These are phyloP conservation scores for Logfia minima DNA, from an alignment of 129 eudicot genomes.

Conservation along the genomic window DNA sequence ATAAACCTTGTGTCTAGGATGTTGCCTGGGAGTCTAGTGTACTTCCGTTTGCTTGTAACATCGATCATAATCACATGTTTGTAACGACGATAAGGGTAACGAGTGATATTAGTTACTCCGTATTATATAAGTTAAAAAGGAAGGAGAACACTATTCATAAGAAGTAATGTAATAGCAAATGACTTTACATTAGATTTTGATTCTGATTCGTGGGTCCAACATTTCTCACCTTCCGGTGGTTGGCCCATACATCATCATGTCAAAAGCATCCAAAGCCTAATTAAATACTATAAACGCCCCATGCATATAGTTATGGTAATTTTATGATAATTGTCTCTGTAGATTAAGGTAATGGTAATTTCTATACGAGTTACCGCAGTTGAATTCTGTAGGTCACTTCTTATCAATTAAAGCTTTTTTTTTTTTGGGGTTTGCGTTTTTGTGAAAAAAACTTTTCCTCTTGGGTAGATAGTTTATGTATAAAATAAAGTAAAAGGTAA, in stretches of 20 bases:
- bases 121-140: not conserved
- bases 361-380: too few species aligned
- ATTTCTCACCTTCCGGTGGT: constrained; percentile 48
- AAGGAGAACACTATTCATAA: not conserved
- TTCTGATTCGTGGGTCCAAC: constrained; percentile 72
- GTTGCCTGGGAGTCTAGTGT: not conserved
- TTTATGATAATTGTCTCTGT: not conserved
- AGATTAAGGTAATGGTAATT: not conserved
- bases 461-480: too few species aligned
- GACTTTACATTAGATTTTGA: constrained; percentile 44
- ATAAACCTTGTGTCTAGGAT: not conserved
- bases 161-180: constrained; percentile 20
- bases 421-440: too few species aligned
- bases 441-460: too few species aligned
- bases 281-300: not conserved
- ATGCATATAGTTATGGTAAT: constrained; percentile 8
- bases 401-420: too few species aligned
- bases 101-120: not conserved
- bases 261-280: constrained; percentile 38
- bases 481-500: too few species aligned
- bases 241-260: constrained; percentile 29
- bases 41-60: too few species aligned
- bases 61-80: not conserved
- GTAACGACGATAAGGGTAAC: not conserved
- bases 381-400: too few species aligned